Evolutionary conservation across 192 early-diverging fungal genomes (phyloP), one percentile per base, ranked within the genome.

Genomic region (Coemansia sp.): DNA sequence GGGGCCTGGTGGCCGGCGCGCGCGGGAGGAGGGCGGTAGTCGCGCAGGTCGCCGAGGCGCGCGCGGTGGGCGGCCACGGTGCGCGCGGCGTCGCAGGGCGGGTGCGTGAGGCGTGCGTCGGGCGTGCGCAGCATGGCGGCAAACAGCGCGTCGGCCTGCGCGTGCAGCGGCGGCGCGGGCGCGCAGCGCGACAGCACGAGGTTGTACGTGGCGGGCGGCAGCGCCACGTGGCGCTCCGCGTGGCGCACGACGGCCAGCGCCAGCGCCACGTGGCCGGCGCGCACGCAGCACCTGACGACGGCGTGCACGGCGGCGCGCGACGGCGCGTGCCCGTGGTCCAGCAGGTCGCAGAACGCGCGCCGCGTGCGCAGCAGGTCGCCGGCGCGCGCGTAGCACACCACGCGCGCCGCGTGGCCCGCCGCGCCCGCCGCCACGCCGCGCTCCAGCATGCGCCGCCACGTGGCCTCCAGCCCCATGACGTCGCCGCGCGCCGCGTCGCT

Each of bases 281-380:
- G 56, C 52, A 64, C 53, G 52, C 61, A 59, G 56, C 68, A 64
- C 14, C 61, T 51, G 21, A 64, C 61, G 45, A 70, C 43, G 0
- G 56, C 51, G 18, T 21, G 35, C 3, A 64, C 61, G 13, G 61
- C 47, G 17, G 32, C 26, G 3, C n/a, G 21, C 4, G 56, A 46
- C 1, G 61, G 61, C 37, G 53, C 56, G 22, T 63, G 43, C 11
- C 61, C 61, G 23, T 60, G 32, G 17, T 70, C 61, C 19, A 70
- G 47, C 68, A 70, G 63, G 29, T 70, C 68, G 4, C 61, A 34
- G 45, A 64, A 70, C 15, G 68, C 68, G 1, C 68, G 50, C 10
- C 68, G 60, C 29, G 68, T 70, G 43, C 50, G 33, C 54, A 70
- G 53, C 35, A 60, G 32, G 9, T 64, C 46, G 29, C 63, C 56